These are phyloP conservation scores for Paramecium tetraurelia DNA, from an alignment of 73 alveolate species.

Conservation along the genomic window DNA sequence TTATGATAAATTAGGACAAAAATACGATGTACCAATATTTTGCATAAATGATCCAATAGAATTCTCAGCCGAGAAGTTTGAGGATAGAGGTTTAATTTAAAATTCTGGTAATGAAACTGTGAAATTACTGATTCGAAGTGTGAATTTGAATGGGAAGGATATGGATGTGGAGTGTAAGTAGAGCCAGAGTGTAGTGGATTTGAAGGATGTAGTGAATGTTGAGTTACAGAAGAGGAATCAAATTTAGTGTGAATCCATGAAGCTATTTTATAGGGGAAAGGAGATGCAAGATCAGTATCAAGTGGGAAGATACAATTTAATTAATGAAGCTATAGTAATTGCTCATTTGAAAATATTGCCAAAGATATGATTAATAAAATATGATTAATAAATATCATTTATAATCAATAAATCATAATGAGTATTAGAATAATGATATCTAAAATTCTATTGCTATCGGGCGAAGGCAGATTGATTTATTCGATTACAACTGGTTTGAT, in stretches of 20 bases:
- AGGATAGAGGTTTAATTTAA: not conserved
- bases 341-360: not conserved
- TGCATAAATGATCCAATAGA: slow-evolving; percentile 44
- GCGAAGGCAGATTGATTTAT: not conserved
- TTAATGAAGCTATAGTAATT: not conserved
- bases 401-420: not conserved
- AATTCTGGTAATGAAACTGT: not conserved
- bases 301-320: not conserved
- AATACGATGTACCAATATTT: slow-evolving; percentile 36
- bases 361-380: not conserved
- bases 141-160: not conserved
- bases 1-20: not conserved
- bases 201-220: not conserved
- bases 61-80: not conserved
- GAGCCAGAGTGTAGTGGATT: not conserved
- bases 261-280: not conserved
- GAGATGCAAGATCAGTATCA: not conserved
- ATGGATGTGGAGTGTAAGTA: not conserved
- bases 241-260: not conserved
- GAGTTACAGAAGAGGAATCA: not conserved
- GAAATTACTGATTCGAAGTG: not conserved
- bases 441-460: not conserved
- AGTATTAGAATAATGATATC: not conserved
- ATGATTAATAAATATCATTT: not conserved
- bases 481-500: not conserved